Base-by-base conservation (phyloP, 257 asterid species). In the Henckelia pumila region DNA sequence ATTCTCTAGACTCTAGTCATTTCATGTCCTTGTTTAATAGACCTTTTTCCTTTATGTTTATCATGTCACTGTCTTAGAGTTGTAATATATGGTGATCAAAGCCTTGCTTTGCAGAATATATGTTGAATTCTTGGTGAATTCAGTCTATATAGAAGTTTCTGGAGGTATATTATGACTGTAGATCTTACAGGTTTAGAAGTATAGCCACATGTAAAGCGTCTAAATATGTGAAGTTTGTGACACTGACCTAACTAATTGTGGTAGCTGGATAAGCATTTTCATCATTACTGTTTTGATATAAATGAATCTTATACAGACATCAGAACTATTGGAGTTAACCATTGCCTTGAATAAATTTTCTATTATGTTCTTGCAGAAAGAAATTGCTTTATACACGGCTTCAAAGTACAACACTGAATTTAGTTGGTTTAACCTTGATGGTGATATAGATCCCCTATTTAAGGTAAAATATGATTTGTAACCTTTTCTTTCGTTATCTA, bases 361-460 rank as follows among this genome's bases (percentile, higher is more conserved):
- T 65, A 10, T 68, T 21, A 61, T 75, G 60, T 70, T 73, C 65
- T 67, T 88, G 92, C 99, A 94, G 99, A 94, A 94, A 90, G 99
- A 94, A 79, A 88, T 94, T 78, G 99, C 92, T 53, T 73, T 94
- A 61, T 94, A 94, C 82, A 90, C 95, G 19, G 99, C 97, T 66
- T 90, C 99, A 66, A 94, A 85, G 87, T 85, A 88, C 83, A 90
- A 87, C 89, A 77, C 88, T 61, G 97, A 94, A 78, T 94, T 94
- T 81, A 85, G 91, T 58, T 90, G 96, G 96, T 94, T 94, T 84
- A 96, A 94, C 79, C 95, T 88, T 78, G 99, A 90, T 77, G 99
- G 95, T 30, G 96, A 93, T 76, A 93, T 94, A 78, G 99, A 90
- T 80, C 95, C 99, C 72, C 95, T 94, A 62, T 94, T 94, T 78